A percentile compares a stretch with the other conserved stretches of the same genome.
Conservation (phyloP, 176 grass and related monocot species). For the Rhynchospora tenuis region DNA sequence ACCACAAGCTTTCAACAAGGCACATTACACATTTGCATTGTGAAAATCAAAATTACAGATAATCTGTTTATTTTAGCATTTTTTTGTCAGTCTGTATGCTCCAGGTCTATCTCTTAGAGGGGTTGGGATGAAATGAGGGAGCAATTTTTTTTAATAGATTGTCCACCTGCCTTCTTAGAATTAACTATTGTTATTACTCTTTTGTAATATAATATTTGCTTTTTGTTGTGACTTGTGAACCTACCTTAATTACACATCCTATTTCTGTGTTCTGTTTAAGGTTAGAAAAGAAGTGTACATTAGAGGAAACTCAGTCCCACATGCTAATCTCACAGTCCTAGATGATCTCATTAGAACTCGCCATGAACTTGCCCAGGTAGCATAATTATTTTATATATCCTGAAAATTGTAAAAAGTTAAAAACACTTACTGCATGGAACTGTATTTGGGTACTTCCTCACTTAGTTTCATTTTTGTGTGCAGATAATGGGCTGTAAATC, state of each 20-base stretch:
- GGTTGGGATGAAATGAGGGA: neutral
- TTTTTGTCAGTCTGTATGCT: neutral
- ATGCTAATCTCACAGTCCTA: conserved; percentile 69
- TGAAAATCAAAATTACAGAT: neutral
- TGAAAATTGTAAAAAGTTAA: conserved; percentile 1
- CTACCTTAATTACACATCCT: neutral
- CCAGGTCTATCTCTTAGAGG: neutral
- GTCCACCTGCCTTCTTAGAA: neutral
- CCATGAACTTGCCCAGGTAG: conserved; percentile 88
- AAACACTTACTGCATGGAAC: neutral
- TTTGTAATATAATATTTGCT: neutral
- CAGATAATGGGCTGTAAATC: conserved; percentile 91
- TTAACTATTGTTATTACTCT: neutral
- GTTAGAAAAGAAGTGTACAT: conserved; percentile 72
- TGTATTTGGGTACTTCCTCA: neutral
- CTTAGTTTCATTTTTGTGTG: neutral
- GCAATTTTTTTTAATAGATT: neutral
- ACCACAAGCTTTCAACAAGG: neutral
- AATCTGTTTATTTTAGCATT: neutral
- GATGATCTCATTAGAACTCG: conserved; percentile 64
- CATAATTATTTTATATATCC: conserved; percentile 11
- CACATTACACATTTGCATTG: neutral
- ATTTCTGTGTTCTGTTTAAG: conserved; percentile 43
- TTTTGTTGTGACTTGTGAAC: neutral
- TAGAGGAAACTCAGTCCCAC: conserved; percentile 73